phyloP scores from a whole-genome alignment of 805 yeast species.

The Saturnispora dispora region DNA sequence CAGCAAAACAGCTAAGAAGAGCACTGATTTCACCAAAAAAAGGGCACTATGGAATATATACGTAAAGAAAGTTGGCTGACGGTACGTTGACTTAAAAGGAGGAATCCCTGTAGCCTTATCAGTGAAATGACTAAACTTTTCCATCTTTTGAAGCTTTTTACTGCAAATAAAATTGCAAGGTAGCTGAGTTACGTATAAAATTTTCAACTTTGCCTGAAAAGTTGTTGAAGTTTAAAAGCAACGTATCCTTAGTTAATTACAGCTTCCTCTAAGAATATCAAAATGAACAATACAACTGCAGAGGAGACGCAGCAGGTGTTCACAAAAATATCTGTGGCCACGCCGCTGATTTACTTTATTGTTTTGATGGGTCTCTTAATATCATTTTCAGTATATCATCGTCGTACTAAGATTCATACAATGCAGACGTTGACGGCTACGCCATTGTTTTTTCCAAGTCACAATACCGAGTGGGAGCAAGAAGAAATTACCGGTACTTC shows the following conservation, averaged over 20 bases:
- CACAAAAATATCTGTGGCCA: slow-evolving; percentile 43
- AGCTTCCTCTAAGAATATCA: not conserved
- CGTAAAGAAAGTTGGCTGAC: slow-evolving; percentile 13
- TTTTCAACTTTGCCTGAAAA: not conserved
- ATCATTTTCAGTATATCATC: slow-evolving; percentile 60
- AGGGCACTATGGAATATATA: slow-evolving; percentile 7
- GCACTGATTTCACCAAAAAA: slow-evolving; percentile 9
- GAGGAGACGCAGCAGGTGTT: slow-evolving; percentile 2
- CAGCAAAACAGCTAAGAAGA: slow-evolving; percentile 20
- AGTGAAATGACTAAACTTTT: slow-evolving; percentile 74
- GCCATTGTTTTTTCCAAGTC: slow-evolving; percentile 10
- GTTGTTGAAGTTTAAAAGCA: not conserved
- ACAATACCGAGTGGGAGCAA: slow-evolving; percentile 2
- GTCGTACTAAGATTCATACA: slow-evolving; percentile 22
- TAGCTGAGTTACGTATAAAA: not conserved
- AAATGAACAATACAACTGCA: slow-evolving; percentile 6
- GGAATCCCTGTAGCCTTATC: slow-evolving; percentile 92
- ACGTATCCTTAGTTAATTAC: not conserved
- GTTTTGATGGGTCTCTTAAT: slow-evolving; percentile 58
- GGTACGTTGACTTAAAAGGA: slow-evolving; percentile 62
- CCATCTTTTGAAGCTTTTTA: slow-evolving; percentile 38
- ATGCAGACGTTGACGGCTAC: slow-evolving; percentile 9
- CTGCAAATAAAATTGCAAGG: not conserved
- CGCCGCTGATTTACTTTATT: slow-evolving; percentile 71
- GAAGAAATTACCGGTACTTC: slow-evolving; percentile 3